Evolutionary conservation across 352 stramenopile species (phyloP), one percentile per base, ranked within the genome.

Genomic region (Phytophthora pluvialis): DNA sequence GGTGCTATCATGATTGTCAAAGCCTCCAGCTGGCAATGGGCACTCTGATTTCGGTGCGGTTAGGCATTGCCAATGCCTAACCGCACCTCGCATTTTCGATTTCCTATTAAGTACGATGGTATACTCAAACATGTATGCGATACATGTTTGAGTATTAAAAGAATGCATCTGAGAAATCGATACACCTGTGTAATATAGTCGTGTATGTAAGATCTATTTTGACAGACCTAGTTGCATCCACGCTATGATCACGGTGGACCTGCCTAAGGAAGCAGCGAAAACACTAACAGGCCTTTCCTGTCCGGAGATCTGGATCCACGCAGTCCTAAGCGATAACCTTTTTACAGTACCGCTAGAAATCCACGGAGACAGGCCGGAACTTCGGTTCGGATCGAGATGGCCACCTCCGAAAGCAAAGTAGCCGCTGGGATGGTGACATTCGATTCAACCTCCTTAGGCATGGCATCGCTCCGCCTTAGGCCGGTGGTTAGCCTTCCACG

Each of bases 361-460:
- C 13, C 7, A 16, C 28, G 62, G 13, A 56, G 35, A 64, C 21
- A 53, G 61, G 53, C 45, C 6, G 29, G 31, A 53, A 32, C 29
- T 44, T 71, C 56, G 47, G 63, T 61, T 71, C 63, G 42, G 63
- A 67, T 49, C 29, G 25, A 28, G n/a, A 2, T 26, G 38, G 5
- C 12, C n/a, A 44, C 38, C 38, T 33, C 43, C 44, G 55, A 55
- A 46, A 47, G 15, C 54, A 54, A 55, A 55, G 55, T 61, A 45
- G 40, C 51, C 28, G 43, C 54, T 42, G 42, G 26, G 38, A 56
- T 56, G 16, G 47, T 44, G 51, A 60, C 50, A 11, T 52, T 9
- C n/a, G 52, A 47, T 18, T 29, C 25, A 13, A 8, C 31, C 11
- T n/a, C 55, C 56, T 72, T 72, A 72, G 64, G 51, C 49, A 38